These are phyloP conservation scores for Monosporascus sp. DNA, from an alignment of 2,329 filamentous ascomycete genomes.

Conservation along the genomic window DNA sequence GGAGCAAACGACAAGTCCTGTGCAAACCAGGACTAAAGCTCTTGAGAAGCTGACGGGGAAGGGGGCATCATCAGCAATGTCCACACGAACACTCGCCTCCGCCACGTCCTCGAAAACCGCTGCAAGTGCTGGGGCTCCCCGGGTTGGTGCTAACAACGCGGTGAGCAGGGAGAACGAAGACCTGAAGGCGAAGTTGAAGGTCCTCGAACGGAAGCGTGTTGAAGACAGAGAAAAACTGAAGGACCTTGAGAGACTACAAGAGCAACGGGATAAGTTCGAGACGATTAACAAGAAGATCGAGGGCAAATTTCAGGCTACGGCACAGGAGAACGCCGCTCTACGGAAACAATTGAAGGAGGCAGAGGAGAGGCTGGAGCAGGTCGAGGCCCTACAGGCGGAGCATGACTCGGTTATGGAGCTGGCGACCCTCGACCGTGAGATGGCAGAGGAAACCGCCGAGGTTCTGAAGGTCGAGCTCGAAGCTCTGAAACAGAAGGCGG, in stretches of 20 bases:
- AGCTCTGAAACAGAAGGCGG: conserved; percentile 65
- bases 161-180: conserved; percentile 72
- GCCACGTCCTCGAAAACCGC: conserved; percentile 28
- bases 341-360: conserved; percentile 74
- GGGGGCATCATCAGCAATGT: not conserved
- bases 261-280: conserved; percentile 74
- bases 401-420: conserved; percentile 82
- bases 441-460: conserved; percentile 92
- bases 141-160: conserved; percentile 41
- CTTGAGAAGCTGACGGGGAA: conserved; percentile 44
- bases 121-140: conserved; percentile 26
- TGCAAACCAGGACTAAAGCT: conserved; percentile 43
- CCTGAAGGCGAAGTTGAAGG: conserved; percentile 77
- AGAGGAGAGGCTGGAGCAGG: conserved; percentile 60
- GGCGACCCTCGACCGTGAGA: conserved; percentile 84
- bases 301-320: conserved; percentile 78
- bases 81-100: conserved; percentile 20
- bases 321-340: conserved; percentile 72
- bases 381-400: conserved; percentile 74
- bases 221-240: conserved; percentile 86
- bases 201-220: conserved; percentile 79
- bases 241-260: conserved; percentile 67
- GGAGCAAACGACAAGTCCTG: conserved; percentile 47
- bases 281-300: conserved; percentile 86
- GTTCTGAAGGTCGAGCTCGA: conserved; percentile 76